Conservation (phyloP, 1,139 yeast genomes). For the Debaryomyces robertsiae region DNA sequence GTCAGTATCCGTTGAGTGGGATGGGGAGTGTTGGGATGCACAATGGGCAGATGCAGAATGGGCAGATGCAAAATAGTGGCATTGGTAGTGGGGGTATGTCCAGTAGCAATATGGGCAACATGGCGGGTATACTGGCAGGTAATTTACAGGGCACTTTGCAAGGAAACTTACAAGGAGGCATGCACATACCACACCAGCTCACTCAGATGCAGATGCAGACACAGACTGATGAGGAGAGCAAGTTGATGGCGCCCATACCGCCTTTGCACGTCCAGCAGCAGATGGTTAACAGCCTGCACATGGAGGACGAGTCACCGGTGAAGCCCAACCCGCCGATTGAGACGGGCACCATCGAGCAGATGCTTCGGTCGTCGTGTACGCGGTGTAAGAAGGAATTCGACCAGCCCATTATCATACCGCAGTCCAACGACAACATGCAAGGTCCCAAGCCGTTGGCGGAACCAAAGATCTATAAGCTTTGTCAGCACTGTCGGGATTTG, state of each 20-base stretch:
- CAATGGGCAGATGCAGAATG: background rate
- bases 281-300: slow-evolving; percentile 24
- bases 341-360: slow-evolving; percentile 15
- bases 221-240: slow-evolving; percentile 15
- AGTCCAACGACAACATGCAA: slow-evolving; percentile 23
- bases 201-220: slow-evolving; percentile 13
- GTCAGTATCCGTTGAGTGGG: slow-evolving; percentile 6
- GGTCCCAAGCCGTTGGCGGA: slow-evolving; percentile 35
- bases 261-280: slow-evolving; percentile 52
- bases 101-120: no score
- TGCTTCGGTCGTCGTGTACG: slow-evolving; percentile 40
- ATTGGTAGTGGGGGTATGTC: background rate
- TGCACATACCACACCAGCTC: slow-evolving; percentile 15
- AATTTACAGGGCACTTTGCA: slow-evolving; percentile 3
- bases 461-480: slow-evolving; percentile 56
- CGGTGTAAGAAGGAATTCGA: slow-evolving; percentile 63
- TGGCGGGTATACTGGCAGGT: slow-evolving; percentile 6
- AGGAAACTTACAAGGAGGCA: slow-evolving; percentile 3
- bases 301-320: slow-evolving; percentile 8
- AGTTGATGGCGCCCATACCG: slow-evolving; percentile 45
- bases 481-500: slow-evolving; percentile 64
- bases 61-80: background rate
- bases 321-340: slow-evolving; percentile 5
- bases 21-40: background rate
- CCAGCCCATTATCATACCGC: slow-evolving; percentile 46